A percentile compares a stretch with the other conserved stretches of the same genome.
These are phyloP conservation scores for Termitomyces sp. DNA, from an alignment of 768 basidiomycete genomes.

Conservation along the genomic window DNA sequence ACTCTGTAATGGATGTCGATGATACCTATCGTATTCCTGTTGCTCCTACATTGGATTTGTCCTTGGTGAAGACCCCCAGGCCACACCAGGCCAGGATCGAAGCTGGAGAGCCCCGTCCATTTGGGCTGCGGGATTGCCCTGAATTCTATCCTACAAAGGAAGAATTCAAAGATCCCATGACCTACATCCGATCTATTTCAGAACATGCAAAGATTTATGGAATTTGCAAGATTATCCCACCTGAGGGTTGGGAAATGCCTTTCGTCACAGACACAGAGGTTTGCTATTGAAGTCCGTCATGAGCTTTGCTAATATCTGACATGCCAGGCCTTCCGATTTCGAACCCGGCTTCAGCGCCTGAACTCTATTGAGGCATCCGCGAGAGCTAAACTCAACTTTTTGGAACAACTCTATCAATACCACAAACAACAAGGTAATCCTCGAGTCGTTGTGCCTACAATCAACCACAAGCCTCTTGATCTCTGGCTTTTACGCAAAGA, in stretches of 20 bases:
- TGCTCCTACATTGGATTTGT: slow-evolving; percentile 58
- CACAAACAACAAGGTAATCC: slow-evolving; percentile 94
- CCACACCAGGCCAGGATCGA: slow-evolving; percentile 37
- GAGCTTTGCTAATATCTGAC: slow-evolving; percentile 35
- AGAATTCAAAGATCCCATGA: slow-evolving; percentile 92
- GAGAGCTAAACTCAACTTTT: slow-evolving; percentile 93
- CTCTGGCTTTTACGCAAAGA: slow-evolving; percentile 92
- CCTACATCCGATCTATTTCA: slow-evolving; percentile 81
- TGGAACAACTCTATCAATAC: slow-evolving; percentile 94
- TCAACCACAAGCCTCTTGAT: slow-evolving; percentile 91
- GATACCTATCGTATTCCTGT: slow-evolving; percentile 59
- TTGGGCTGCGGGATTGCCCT: slow-evolving; percentile 86
- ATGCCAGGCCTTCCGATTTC: slow-evolving; percentile 83
- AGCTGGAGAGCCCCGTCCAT: slow-evolving; percentile 55
- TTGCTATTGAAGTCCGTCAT: slow-evolving; percentile 23
- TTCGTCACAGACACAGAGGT: slow-evolving; percentile 95
- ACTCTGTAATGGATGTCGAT: slow-evolving; percentile 36
- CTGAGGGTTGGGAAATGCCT: slow-evolving; percentile 91
- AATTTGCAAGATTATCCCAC: slow-evolving; percentile 95
- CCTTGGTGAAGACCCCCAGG: slow-evolving; percentile 63
- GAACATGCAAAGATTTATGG: slow-evolving; percentile 71
- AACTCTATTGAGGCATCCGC: slow-evolving; percentile 98
- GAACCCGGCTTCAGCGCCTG: slow-evolving; percentile 89
- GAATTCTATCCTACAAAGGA: slow-evolving; percentile 85
- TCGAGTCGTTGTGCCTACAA: slow-evolving; percentile 87